Evolutionary conservation across 106 monocot species (phyloP), one percentile per base, ranked within the genome.

Genomic region (Amphibolis antarctica): DNA sequence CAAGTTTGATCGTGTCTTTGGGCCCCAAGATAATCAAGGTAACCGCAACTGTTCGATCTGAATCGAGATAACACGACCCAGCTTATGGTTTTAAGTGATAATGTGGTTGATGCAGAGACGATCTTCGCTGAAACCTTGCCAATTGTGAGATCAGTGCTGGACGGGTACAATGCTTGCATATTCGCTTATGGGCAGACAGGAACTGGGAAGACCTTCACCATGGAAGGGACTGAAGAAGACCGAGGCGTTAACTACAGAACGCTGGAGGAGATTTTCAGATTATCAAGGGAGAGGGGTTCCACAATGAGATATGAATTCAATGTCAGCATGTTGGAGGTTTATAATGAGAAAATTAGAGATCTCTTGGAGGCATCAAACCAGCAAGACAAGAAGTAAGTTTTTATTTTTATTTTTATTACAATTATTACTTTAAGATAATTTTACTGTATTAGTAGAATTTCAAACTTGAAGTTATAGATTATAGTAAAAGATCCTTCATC

Each of bases 171-270:
- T 70, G 89, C 79, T 1, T 96, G 94, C 62, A 96, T 96, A 54
- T 89, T 96, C 70, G 94, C 94, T 28, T 96, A 89, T 50, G 94
- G 94, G 29, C 94, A 96, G 69, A 96, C 94, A 14, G 94, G 94
- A 67, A 86, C 94, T 9, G 94, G 94, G 31, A 96, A 96, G 63
- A 96, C 94, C 3, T 96, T 86, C 72, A 96, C 94, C 5, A 96
- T 96, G 94, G 94, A 96, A 74, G 94, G 94, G 23, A 84, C 81
- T n/a, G 72, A 75, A 24, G 84, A 86, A 55, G 77, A 85, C 42
- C 77, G 89, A 61, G 94, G 94, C 0, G 94, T 96, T 21, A 96
- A 96, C 62, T 96, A 86, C 51, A 79, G 89, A 56, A 80, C 94
- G 13, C 64, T 96, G 70, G 84, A 89, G 69, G 94, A 86, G 74